Base-by-base conservation (phyloP, 2,329 filamentous ascomycete species). In the Apiospora aurea region DNA sequence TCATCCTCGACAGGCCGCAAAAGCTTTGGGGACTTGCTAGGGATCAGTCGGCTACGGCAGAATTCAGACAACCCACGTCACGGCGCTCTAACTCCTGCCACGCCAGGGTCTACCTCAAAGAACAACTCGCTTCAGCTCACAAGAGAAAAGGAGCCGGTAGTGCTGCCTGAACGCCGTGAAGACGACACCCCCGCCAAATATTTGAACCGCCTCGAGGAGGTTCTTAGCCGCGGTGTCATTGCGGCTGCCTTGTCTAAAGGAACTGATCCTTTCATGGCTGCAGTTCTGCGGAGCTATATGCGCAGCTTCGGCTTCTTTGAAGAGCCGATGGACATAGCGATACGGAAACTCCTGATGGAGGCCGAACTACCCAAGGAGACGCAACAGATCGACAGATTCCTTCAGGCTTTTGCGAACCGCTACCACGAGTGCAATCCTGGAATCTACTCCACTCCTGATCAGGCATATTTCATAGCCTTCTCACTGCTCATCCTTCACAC, bases 381-480 rank as follows among this genome's bases (percentile, higher is more conserved):
- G 0, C 96, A 99, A 81, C 96, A 99, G 78, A 98, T 99, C 75
- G 96, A 99, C 82, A 90, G 96, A 70, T 96, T 96, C 71, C 85
- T 99, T 47, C 94, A 98, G 80, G 93, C 95, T 2, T 98, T 99
- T 83, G 94, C 96, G 0, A 96, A 99, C 80, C 90, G 96, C 72
- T 99, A 99, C 81, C 94, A 98, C 79, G 96, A 99, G 82, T 99
- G 96, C 83, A 99, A 99, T 77, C 96, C 96, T 2, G 96, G 96
- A 51, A 97, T 99, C 73, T 99, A 97, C 82, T 89, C 93, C 34
- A 92, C 92, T 46, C 91, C 95, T 77, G 96, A 98, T 78, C 94
- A 98, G 83, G 95, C 96, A n/a, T 98, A 98, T 81, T 97, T 98
- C 78, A 96, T 98, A 75, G 95, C 96, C 21, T 99, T 99, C 80